phyloP scores from a whole-genome alignment of 176 grass and related monocot species.

The Rhynchospora breviuscula region DNA sequence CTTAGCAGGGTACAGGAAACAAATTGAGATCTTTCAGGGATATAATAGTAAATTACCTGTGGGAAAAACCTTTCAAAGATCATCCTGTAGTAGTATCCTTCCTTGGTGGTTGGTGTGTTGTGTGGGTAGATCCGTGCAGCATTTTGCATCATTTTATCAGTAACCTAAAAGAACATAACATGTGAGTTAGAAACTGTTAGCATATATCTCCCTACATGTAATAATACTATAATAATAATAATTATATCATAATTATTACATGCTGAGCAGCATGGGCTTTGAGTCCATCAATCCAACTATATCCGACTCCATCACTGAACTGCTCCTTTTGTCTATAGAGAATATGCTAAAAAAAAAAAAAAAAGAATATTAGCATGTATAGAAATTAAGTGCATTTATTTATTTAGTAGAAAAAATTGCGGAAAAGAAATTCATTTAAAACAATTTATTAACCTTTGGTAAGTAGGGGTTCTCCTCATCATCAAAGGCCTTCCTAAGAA shows the following conservation, averaged over 20 bases:
- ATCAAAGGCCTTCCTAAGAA: constrained; percentile 86
- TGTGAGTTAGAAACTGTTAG: not conserved
- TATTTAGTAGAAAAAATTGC: not conserved
- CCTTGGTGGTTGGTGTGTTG: constrained; percentile 85
- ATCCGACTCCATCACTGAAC: constrained; percentile 94
- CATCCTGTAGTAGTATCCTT: constrained; percentile 95
- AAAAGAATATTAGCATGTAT: not conserved
- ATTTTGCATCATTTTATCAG: constrained; percentile 73
- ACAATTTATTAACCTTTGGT: constrained; percentile 45
- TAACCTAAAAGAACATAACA: constrained; percentile 44
- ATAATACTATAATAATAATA: not conserved
- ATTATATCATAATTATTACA: constrained; percentile 27
- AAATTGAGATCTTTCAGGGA: not conserved
- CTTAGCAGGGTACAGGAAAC: not conserved
- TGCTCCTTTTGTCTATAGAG: constrained; percentile 99
- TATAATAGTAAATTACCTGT: constrained; percentile 41
- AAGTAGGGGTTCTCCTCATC: constrained; percentile 85
- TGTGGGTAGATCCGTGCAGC: constrained; percentile 50
- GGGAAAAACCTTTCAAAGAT: constrained; percentile 98
- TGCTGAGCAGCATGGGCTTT: constrained; percentile 76
- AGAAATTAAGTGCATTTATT: not conserved
- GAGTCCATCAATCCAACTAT: constrained; percentile 96
- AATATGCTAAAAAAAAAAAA: constrained; percentile 54
- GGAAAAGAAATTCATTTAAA: not conserved
- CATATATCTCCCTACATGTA: not conserved